Evolutionary conservation across 352 stramenopile species (phyloP).

Genomic region (Phytophthora litchii): DNA sequence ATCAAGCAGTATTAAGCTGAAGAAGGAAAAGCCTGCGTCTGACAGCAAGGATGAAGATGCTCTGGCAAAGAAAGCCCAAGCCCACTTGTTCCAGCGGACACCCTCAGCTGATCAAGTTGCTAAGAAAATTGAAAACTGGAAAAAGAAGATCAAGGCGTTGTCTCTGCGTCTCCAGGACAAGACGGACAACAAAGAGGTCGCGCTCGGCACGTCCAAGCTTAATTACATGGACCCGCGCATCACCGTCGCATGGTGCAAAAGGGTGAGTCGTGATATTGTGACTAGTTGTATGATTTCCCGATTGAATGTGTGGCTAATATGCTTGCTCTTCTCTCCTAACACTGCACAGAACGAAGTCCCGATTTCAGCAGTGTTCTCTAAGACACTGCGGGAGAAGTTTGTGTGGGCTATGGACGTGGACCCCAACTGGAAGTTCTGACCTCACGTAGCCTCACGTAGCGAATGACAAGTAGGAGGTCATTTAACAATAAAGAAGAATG

Average conservation of each 20-base stretch:
- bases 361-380: constrained; percentile 99
- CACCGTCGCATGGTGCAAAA: constrained; percentile 99
- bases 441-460: constrained; percentile 6
- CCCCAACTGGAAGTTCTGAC: constrained; percentile 96
- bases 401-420: constrained; percentile 99
- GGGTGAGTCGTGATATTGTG: constrained; percentile 87
- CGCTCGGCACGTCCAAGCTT: constrained; percentile 99
- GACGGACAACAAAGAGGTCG: constrained; percentile 99
- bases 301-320: constrained; percentile 8
- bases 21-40: constrained; percentile 84
- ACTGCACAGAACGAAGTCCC: constrained; percentile 91
- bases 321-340: neutral
- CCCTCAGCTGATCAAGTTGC: constrained; percentile 94
- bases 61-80: constrained; percentile 91
- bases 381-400: constrained; percentile 99
- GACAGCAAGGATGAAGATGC: constrained; percentile 86
- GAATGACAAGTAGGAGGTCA: constrained; percentile 2
- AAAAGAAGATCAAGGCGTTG: constrained; percentile 92
- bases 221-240: constrained; percentile 99
- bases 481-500: constrained; percentile 26
- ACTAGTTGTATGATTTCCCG: neutral
- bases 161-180: constrained; percentile 97
- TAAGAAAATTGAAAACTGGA: constrained; percentile 95
- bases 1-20: constrained; percentile 90
- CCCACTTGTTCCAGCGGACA: constrained; percentile 94